Evolutionary conservation across 2,329 filamentous ascomycete species (phyloP).

Genomic region (Tolypocladium guangdongense): DNA sequence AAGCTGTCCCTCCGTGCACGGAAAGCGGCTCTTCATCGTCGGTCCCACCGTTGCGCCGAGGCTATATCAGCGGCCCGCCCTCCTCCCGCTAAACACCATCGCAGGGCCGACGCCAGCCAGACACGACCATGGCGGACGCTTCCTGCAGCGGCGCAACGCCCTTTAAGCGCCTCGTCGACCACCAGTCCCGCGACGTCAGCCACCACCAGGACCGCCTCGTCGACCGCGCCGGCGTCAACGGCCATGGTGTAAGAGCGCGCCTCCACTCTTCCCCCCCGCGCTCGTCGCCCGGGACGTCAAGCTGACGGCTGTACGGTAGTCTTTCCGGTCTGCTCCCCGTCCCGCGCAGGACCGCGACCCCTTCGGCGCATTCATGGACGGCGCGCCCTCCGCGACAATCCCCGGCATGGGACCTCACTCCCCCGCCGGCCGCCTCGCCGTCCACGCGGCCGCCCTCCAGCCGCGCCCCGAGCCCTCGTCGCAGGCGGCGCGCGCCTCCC

Average conservation of each 20-base stretch:
- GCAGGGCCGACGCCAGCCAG: neutral
- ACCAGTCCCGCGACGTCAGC: slow-evolving; percentile 29
- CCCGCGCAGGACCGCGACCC: slow-evolving; percentile 16
- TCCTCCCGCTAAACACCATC: neutral
- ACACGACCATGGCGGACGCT: slow-evolving; percentile 25
- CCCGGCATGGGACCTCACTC: slow-evolving; percentile 18
- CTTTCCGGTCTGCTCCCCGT: slow-evolving; percentile 21
- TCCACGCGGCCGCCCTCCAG: slow-evolving; percentile 20
- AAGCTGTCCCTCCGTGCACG: neutral
- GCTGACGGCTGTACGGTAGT: slow-evolving; percentile 10
- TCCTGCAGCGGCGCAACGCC: slow-evolving; percentile 31
- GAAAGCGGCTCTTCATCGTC: neutral
- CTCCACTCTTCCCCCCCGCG: no score
- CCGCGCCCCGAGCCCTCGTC: slow-evolving; percentile 8
- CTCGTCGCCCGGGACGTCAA: neutral
- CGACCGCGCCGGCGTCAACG: slow-evolving; percentile 15
- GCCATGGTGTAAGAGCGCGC: slow-evolving; percentile 17
- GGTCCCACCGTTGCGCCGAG: neutral
- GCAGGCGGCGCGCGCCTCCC: slow-evolving; percentile 13
- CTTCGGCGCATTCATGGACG: slow-evolving; percentile 25
- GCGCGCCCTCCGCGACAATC: slow-evolving; percentile 11
- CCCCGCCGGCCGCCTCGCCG: slow-evolving; percentile 22
- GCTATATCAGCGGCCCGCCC: neutral
- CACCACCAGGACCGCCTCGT: slow-evolving; percentile 29
- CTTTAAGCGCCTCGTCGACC: slow-evolving; percentile 31